Conservation (phyloP, 305 asterid species). For the Fraxinus velutina region DNA sequence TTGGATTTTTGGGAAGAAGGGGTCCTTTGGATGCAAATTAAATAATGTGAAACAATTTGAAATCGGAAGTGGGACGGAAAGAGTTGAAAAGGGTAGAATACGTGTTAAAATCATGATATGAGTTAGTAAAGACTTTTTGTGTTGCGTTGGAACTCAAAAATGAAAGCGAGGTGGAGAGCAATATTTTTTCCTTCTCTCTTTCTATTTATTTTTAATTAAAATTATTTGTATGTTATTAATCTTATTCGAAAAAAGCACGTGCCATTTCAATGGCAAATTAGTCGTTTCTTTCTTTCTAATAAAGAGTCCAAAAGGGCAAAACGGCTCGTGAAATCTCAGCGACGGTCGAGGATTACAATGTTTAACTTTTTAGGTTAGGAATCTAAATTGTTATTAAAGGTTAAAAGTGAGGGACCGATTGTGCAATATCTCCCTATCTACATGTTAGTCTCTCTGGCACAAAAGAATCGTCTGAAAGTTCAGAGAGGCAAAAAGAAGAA, state of each 20-base stretch:
- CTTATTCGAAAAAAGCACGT: background rate
- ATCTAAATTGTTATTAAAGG: background rate
- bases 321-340: background rate
- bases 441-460: background rate
- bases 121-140: too few relatives aligned
- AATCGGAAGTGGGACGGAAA: background rate
- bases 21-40: background rate
- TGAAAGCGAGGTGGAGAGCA: background rate
- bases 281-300: background rate
- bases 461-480: background rate
- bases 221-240: background rate
- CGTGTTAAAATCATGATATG: background rate
- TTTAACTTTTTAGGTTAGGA: background rate
- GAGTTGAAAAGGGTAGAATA: background rate
- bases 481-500: background rate
- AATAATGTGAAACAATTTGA: background rate
- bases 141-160: too few relatives aligned
- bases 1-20: background rate
- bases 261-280: background rate
- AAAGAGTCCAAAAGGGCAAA: background rate
- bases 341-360: background rate
- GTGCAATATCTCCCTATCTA: background rate
- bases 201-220: background rate
- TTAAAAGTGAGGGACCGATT: background rate
- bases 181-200: background rate